Percentiles rank a stretch among this genome's conserved stretches.
These are phyloP conservation scores for Cruciata laevipes DNA, from an alignment of 257 asterid species.

Conservation along the genomic window DNA sequence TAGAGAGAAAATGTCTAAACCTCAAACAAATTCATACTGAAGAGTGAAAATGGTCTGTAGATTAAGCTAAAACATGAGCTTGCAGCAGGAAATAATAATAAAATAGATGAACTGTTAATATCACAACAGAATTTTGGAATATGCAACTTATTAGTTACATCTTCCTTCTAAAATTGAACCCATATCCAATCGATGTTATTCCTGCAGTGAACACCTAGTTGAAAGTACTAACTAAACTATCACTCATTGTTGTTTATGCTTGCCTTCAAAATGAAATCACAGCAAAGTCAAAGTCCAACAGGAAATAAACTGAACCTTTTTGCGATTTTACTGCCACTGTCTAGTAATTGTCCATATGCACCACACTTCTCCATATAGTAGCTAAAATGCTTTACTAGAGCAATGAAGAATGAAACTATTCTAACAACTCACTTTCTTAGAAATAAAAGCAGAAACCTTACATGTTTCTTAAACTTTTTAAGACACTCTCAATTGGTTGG, in stretches of 20 bases:
- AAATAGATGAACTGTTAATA: background rate
- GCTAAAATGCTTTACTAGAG: background rate
- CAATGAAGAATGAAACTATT: background rate
- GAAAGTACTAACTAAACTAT: background rate
- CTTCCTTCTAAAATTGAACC: background rate
- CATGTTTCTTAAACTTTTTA: background rate
- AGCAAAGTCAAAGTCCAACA: background rate
- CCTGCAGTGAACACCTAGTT: background rate
- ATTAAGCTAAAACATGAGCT: background rate
- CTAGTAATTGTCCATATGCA: background rate
- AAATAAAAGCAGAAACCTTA: background rate
- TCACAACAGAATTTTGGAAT: background rate
- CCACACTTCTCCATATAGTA: background rate
- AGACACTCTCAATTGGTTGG: too few relatives aligned
- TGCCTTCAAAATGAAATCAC: background rate
- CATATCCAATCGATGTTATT: background rate
- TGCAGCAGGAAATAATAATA: background rate
- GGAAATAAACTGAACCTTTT: too few relatives aligned
- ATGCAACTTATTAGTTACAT: background rate
- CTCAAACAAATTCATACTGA: background rate
- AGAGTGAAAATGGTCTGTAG: background rate
- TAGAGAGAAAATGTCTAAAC: background rate
- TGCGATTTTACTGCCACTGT: too few relatives aligned
- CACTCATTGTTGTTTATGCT: background rate
- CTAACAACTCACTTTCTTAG: background rate